Evolutionary conservation across 1,139 yeast genomes (phyloP).

Genomic region (Pichia sp.): DNA sequence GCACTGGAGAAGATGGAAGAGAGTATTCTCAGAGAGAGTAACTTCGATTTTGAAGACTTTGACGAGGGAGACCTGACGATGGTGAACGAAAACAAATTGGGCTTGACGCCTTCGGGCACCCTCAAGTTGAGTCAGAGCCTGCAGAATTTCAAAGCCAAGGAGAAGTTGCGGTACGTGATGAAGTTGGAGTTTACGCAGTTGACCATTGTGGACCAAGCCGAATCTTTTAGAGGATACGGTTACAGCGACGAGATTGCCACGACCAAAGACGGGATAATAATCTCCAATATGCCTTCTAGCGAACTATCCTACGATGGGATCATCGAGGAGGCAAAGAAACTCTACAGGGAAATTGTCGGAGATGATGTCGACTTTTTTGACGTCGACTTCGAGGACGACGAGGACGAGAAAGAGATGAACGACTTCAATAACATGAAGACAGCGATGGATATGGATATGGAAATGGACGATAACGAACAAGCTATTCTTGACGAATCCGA

Average conservation of each 20-base stretch:
- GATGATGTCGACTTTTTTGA: conserved; percentile 93
- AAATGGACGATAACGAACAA: conserved; percentile 38
- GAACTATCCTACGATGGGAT: conserved; percentile 91
- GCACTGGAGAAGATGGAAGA: conserved; percentile 79
- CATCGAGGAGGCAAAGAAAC: conserved; percentile 69
- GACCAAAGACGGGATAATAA: conserved; percentile 48
- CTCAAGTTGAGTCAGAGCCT: conserved; percentile 82
- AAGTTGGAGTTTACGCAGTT: conserved; percentile 78
- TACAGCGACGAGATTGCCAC: conserved; percentile 19
- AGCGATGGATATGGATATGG: conserved; percentile 11
- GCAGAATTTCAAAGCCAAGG: conserved; percentile 78
- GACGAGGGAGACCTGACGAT: conserved; percentile 53
- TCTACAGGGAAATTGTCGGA: conserved; percentile 79
- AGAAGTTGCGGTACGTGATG: conserved; percentile 69
- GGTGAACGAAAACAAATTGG: conserved; percentile 12
- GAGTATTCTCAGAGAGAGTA: conserved; percentile 75
- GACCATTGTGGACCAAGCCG: conserved; percentile 36
- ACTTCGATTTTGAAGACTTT: conserved; percentile 48
- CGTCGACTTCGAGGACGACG: conserved; percentile 94
- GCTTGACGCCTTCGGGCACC: conserved; percentile 35
- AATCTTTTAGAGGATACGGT: conserved; percentile 17
- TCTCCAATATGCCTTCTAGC: conserved; percentile 68
- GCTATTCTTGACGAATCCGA: conserved; percentile 34
- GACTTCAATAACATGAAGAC: conserved; percentile 13
- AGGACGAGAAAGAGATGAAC: conserved; percentile 40